Conservation (phyloP, 2,329 filamentous ascomycete species). For the Orbilia blumenaviensis region DNA sequence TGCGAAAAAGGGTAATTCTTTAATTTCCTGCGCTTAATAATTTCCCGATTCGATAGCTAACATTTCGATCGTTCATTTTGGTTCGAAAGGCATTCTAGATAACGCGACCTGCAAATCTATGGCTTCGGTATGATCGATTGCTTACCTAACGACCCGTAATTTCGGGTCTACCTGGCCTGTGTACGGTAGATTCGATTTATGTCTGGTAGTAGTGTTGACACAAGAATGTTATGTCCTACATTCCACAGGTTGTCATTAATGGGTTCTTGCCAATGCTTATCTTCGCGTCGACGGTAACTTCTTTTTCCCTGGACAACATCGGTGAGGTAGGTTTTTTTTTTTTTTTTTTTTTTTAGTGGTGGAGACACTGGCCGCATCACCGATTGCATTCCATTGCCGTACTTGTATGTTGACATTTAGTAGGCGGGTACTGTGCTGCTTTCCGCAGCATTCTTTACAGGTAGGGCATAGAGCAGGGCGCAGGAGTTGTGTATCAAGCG, state of each 20-base stretch:
- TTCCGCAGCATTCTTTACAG: slow-evolving; percentile 52
- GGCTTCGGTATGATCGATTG: slow-evolving; percentile 56
- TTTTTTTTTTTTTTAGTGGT: too few species aligned
- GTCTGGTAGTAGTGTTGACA: slow-evolving; percentile 16
- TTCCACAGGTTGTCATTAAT: slow-evolving; percentile 54
- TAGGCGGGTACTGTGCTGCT: slow-evolving; percentile 52
- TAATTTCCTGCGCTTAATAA: slow-evolving; percentile 21
- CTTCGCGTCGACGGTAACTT: slow-evolving; percentile 51
- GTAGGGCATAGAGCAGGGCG: slow-evolving; percentile 34
- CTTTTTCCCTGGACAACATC: slow-evolving; percentile 52
- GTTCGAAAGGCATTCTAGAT: slow-evolving; percentile 55
- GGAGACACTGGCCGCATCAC: slow-evolving; percentile 30
- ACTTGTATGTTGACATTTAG: slow-evolving; percentile 14
- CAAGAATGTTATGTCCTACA: slow-evolving; percentile 44
- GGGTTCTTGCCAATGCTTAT: slow-evolving; percentile 53
- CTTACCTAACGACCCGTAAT: slow-evolving; percentile 42
- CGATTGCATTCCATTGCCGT: slow-evolving; percentile 46
- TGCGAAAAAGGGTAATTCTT: slow-evolving; percentile 56
- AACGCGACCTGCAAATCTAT: slow-evolving; percentile 57
- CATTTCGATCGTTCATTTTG: slow-evolving; percentile 32
- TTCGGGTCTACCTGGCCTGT: not conserved
- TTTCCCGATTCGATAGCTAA: slow-evolving; percentile 26
- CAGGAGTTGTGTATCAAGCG: slow-evolving; percentile 39
- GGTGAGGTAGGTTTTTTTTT: slow-evolving; percentile 37
- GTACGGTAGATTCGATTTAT: not conserved